Evolutionary conservation across 1,139 yeast genomes (phyloP), one percentile per base, ranked within the genome.

Genomic region (Geotrichum australiense): DNA sequence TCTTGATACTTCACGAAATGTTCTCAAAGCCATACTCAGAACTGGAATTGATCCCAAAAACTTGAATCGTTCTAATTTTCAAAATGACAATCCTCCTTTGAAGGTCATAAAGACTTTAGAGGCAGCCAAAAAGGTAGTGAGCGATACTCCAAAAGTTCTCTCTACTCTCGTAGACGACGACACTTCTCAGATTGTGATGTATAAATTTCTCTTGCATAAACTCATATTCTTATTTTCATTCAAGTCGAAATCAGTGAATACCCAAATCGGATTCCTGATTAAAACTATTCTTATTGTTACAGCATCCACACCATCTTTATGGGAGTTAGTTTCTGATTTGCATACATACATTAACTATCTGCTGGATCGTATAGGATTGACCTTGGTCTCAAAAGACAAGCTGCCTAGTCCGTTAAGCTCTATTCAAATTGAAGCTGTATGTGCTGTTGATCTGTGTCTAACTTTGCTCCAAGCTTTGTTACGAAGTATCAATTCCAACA

Each of bases 381-480:
- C n/a, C n/a, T n/a, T n/a, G n/a, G n/a, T n/a, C n/a, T n/a, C n/a
- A n/a, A n/a, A n/a, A n/a, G n/a, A n/a, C n/a, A n/a, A n/a, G n/a
- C 19, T 31, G 12, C 30, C 44, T 31, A 32, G 23, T 10, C 11
- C 34, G 5, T 20, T 41, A 14, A 12, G n/a, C n/a, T n/a, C n/a
- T n/a, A n/a, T n/a, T n/a, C n/a, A n/a, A n/a, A n/a, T n/a, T n/a
- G n/a, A n/a, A n/a, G n/a, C n/a, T n/a, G n/a, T n/a, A n/a, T 22
- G 22, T 12, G 41, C 41, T 12, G 30, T 41, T 10, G 45, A 37
- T 20, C 14, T 37, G 12, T 26, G 35, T 7, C 23, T 41, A 14
- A 34, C 37, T 2, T 38, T 45, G 2, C 2, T 41, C 3, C 41
- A 45, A 23, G 41, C 45, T 5, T 32, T 41, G 29, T 23, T 45